These are phyloP conservation scores for Pelargonium australe DNA, from an alignment of 441 rosid genomes.

Conservation along the genomic window DNA sequence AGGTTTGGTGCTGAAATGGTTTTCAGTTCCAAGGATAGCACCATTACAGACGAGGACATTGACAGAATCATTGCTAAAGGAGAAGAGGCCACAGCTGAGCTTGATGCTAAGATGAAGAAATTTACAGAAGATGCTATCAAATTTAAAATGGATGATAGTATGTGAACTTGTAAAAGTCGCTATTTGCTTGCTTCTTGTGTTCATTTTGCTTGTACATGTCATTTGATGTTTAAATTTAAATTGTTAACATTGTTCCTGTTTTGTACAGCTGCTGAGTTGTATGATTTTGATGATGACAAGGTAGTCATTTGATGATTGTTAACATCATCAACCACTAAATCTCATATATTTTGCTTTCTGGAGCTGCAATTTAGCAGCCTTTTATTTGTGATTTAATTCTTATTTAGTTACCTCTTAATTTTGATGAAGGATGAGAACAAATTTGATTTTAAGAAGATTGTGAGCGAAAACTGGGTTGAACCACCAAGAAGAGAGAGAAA, in stretches of 20 bases:
- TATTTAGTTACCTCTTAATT: conserved; percentile 19
- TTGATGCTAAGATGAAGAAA: conserved; percentile 98
- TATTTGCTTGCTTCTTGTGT: conserved; percentile 2
- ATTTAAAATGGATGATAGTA: conserved; percentile 98
- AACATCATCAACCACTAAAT: conserved; percentile 18
- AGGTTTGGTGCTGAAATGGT: conserved; percentile 99
- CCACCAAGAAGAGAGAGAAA: conserved; percentile 99
- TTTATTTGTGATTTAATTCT: conserved; percentile 3
- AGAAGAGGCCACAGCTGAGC: conserved; percentile 94
- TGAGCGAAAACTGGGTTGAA: conserved; percentile 95
- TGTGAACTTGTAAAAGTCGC: conserved; percentile 21
- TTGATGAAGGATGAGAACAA: conserved; percentile 78
- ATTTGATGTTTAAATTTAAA: conserved; percentile 1
- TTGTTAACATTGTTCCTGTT: conserved; percentile 12
- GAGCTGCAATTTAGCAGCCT: conserved; percentile 12
- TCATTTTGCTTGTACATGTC: not conserved
- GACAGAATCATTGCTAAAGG: conserved; percentile 98
- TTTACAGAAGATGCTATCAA: conserved; percentile 98
- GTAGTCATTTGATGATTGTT: conserved; percentile 20
- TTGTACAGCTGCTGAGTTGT: conserved; percentile 75
- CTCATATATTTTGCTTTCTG: not conserved
- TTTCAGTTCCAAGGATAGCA: conserved; percentile 98
- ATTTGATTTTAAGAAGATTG: conserved; percentile 92
- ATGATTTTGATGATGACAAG: conserved; percentile 84
- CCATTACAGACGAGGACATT: conserved; percentile 93